Percentiles rank a stretch among this genome's conserved stretches.
Evolutionary conservation across 768 basidiomycete genomes (phyloP).

Genomic region (Mycena galopus): DNA sequence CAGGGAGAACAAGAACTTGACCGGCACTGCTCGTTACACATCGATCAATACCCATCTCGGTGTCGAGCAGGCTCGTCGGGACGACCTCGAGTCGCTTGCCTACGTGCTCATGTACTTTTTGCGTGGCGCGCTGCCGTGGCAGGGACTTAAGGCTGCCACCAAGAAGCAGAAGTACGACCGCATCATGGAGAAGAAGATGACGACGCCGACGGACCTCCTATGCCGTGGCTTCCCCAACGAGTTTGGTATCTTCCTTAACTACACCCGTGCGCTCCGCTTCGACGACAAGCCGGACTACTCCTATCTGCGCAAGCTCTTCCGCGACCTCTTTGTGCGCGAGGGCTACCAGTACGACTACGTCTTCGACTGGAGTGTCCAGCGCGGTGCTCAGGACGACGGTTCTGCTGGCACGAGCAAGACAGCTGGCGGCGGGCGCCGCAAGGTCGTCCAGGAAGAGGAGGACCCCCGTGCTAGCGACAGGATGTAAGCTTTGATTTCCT

Average conservation of each 20-base stretch:
- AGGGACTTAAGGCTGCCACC: slow-evolving; percentile 98
- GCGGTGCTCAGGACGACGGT: slow-evolving; percentile 76
- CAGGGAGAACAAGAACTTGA: slow-evolving; percentile 99
- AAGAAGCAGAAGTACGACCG: slow-evolving; percentile 99
- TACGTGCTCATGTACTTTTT: slow-evolving; percentile 99
- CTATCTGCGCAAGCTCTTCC: slow-evolving; percentile 99
- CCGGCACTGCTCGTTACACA: slow-evolving; percentile 98
- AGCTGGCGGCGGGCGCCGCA: slow-evolving; percentile 73
- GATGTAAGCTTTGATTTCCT: slow-evolving; percentile 68
- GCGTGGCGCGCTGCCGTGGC: slow-evolving; percentile 97
- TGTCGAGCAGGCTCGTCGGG: slow-evolving; percentile 97
- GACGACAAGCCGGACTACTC: slow-evolving; percentile 99
- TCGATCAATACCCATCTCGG: slow-evolving; percentile 99
- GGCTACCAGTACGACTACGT: slow-evolving; percentile 99
- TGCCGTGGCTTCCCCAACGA: slow-evolving; percentile 99
- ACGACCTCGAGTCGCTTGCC: slow-evolving; percentile 97
- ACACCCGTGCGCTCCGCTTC: slow-evolving; percentile 98
- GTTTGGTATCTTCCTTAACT: slow-evolving; percentile 99
- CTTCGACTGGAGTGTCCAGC: slow-evolving; percentile 97
- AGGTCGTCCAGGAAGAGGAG: slow-evolving; percentile 88
- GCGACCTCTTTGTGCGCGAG: slow-evolving; percentile 95
- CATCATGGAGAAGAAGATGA: slow-evolving; percentile 99
- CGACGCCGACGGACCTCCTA: slow-evolving; percentile 94
- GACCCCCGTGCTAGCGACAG: slow-evolving; percentile 86
- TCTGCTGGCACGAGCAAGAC: slow-evolving; percentile 72